Conservation (phyloP, 768 basidiomycete species). For the Hygrophoropsis aurantiaca region DNA sequence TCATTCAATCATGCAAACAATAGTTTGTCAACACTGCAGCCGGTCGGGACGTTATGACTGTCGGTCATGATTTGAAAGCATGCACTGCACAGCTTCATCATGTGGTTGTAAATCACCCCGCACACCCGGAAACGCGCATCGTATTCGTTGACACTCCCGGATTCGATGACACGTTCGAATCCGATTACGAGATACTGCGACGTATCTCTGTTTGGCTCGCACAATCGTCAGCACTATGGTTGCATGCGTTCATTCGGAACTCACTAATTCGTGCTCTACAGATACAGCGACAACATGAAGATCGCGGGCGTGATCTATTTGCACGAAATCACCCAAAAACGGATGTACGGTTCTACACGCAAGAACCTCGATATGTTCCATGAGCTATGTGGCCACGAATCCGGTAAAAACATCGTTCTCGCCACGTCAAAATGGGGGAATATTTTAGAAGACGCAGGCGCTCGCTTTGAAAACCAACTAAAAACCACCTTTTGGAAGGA, state of each 20-base stretch:
- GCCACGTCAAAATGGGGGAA: slow-evolving; percentile 41
- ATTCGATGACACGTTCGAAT: slow-evolving; percentile 1
- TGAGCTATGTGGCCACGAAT: slow-evolving; percentile 32
- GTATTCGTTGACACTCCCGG: slow-evolving; percentile 1
- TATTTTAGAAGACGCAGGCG: slow-evolving; percentile 7
- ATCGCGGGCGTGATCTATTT: slow-evolving; percentile 33
- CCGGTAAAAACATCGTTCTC: slow-evolving; percentile 28
- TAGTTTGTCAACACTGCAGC: slow-evolving; percentile 1
- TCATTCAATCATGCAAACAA: too few relatives aligned
- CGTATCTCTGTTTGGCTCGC: neutral
- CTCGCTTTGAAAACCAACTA: slow-evolving; percentile 25
- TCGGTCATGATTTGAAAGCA: neutral
- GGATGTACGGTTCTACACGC: slow-evolving; percentile 28
- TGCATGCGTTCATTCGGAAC: too few relatives aligned
- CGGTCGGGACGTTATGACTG: neutral
- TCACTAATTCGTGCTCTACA: slow-evolving; percentile 3
- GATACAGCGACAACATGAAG: slow-evolving; percentile 9
- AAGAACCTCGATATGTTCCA: slow-evolving; percentile 34
- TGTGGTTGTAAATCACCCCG: too few relatives aligned
- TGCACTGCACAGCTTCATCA: too few relatives aligned
- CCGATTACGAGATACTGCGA: neutral
- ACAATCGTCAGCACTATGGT: too few relatives aligned
- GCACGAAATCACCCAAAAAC: slow-evolving; percentile 34
- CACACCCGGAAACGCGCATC: neutral
- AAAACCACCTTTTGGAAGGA: slow-evolving; percentile 26